Evolutionary conservation across 805 yeast species (phyloP).

Genomic region (Myxozyma monticola): DNA sequence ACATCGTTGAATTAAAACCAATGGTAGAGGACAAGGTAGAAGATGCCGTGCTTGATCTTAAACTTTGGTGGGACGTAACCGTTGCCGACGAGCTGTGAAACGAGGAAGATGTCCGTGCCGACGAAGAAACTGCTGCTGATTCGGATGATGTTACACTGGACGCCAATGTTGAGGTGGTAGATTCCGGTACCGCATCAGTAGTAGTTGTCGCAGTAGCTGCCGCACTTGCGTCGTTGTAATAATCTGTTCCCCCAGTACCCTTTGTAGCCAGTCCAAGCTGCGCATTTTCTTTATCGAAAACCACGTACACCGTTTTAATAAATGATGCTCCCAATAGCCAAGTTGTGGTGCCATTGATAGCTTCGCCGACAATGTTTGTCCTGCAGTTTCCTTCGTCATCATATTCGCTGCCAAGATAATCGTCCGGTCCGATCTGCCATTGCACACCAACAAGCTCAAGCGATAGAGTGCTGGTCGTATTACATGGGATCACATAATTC

Average conservation of each 20-base stretch:
- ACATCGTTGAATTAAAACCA: too few relatives aligned
- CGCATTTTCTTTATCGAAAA: conserved; percentile 54
- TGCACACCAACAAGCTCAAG: conserved; percentile 48
- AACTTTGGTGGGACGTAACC: not conserved
- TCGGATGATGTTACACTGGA: not conserved
- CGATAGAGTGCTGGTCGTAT: conserved; percentile 45
- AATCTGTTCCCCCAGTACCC: conserved; percentile 20
- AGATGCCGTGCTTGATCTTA: not conserved
- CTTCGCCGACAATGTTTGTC: conserved; percentile 62
- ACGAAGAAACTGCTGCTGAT: not conserved
- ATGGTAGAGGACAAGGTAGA: not conserved
- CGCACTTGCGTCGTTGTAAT: conserved; percentile 8
- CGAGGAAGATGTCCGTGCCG: not conserved
- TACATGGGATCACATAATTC: conserved; percentile 62
- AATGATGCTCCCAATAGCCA: conserved; percentile 72
- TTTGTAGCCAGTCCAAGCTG: conserved; percentile 56
- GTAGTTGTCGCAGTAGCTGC: conserved; percentile 7
- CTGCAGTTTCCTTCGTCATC: conserved; percentile 55
- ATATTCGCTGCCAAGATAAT: conserved; percentile 54
- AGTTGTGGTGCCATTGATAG: conserved; percentile 40
- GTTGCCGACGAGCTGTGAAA: conserved; percentile 1
- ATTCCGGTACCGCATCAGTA: not conserved
- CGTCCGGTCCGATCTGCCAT: conserved; percentile 47
- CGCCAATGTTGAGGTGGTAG: not conserved
- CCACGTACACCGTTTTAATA: conserved; percentile 54